Evolutionary conservation across 1,284 basidiomycete genomes (phyloP).

Genomic region (Leccinum subrobustum): DNA sequence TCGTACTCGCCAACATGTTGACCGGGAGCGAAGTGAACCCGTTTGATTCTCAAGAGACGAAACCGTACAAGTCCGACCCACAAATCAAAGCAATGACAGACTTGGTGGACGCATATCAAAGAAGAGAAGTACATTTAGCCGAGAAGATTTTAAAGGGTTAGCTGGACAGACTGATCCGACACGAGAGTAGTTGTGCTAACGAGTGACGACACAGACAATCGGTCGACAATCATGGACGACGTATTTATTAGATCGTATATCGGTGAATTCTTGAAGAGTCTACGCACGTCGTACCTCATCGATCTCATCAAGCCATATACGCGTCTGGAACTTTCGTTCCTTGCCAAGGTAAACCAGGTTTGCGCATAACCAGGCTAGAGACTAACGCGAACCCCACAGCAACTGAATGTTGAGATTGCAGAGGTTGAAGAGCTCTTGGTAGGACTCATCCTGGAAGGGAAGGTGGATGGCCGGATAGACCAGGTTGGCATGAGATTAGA

Average conservation of each 20-base stretch:
- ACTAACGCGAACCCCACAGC: slow-evolving; percentile 54
- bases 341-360: slow-evolving; percentile 68
- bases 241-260: slow-evolving; percentile 92
- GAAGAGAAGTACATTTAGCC: slow-evolving; percentile 92
- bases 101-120: slow-evolving; percentile 94
- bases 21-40: slow-evolving; percentile 99
- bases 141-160: slow-evolving; percentile 90
- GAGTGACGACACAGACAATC: slow-evolving; percentile 65
- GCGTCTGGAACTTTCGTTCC: slow-evolving; percentile 85
- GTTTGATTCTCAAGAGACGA: slow-evolving; percentile 99
- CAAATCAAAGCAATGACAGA: slow-evolving; percentile 99
- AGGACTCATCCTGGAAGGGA: slow-evolving; percentile 91
- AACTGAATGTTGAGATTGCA: slow-evolving; percentile 84
- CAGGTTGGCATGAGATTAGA: slow-evolving; percentile 92
- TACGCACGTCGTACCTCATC: slow-evolving; percentile 95
- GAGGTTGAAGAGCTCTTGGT: slow-evolving; percentile 95
- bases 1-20: slow-evolving; percentile 97
- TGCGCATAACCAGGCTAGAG: not conserved
- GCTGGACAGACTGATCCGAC: slow-evolving; percentile 12
- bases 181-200: not conserved
- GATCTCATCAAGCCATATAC: slow-evolving; percentile 98
- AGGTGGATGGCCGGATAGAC: slow-evolving; percentile 93
- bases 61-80: slow-evolving; percentile 97
- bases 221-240: slow-evolving; percentile 93
- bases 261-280: slow-evolving; percentile 88